Evolutionary conservation across 257 asterid species (phyloP), one percentile per base, ranked within the genome.

Genomic region (Voacanga thouarsii): DNA sequence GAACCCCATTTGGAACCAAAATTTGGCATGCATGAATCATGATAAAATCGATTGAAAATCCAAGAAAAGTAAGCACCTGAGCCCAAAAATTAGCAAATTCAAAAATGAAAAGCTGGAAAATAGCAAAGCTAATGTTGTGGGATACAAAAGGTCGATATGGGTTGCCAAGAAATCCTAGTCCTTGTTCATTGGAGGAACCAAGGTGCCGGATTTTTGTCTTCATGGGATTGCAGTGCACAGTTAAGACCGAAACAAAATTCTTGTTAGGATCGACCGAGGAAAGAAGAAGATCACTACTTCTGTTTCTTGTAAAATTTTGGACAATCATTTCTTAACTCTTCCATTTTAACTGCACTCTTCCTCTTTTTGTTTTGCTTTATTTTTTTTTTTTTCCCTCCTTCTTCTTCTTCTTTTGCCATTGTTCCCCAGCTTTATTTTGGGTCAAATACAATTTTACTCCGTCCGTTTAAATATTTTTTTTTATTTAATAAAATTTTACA

Each of bases 181-280:
- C 9, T 30, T 53, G 26, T 80, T 39, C 39, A 26, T 49, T 45
- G 53, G 51, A 43, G 65, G 53, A 45, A 74, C 63, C 83, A 37
- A 67, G 18, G 56, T 21, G 44, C 50, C 71, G 53, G 51, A 19
- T 56, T 16, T 41, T 78, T 78, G 81, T 71, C 18, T 45, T 45
- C 50, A 33, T 71, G 26, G 55, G 47, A 59, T 6, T 24, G 24
- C 26, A 4, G 24, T 4, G 9, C 30, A 33, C 37, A 57, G 50
- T 56, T 41, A 74, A 70, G 37, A 49, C 39, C 57, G 4, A 4
- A 45, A 4, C 26, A 24, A 37, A 60, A 47, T 37, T 70, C 63
- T 78, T 71, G 81, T 71, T 11, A 63, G 30, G 66, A 45, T 71
- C 82, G 78, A 37, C 75, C 45, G 8, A 66, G 43, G 67, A 66